Evolutionary conservation across 2,329 filamentous ascomycete genomes (phyloP), one percentile per base, ranked within the genome.

Genomic region (Alternaria gaisen): DNA sequence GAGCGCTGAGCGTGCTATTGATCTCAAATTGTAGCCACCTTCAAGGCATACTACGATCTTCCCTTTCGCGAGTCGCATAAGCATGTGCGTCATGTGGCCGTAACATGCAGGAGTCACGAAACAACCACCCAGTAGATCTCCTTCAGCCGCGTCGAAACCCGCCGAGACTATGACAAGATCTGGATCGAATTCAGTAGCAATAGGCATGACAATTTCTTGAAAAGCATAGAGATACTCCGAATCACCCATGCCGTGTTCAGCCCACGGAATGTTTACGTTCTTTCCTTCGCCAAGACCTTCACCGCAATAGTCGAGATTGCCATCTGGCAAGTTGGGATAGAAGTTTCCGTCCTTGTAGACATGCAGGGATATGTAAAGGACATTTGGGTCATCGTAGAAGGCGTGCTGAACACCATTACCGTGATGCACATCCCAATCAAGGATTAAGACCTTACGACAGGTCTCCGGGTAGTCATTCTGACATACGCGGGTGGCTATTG

Each of bases 71-170:
- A 99, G 84, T 2, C 92, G 93, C 94, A 97, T 98, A 48, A 99
- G 87, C 94, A 98, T 97, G 75, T 97, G 93, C 16, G 95, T 98
- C 95, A 99, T 98, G 75, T 99, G 94, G 14, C 94, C 92, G 76
- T 98, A 99, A 75, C 95, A 97, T 5, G 89, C 82, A 0, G 95
- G 95, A 1, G 93, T 91, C 5, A 99, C 95, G 73, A 93, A 94
- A 77, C 95, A 99, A 32, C 91, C 93, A 52, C 95, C 95, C 2
- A 99, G 86, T 73, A 95, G 90, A 77, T 99, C 95, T 12, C 95
- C 95, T 66, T 91, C 92, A 0, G 95, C 95, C 16, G 95, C 95
- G 77, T 99, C 95, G 70, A 99, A 99, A 0, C 95, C 95, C 42
- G 95, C 93, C 20, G 95, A 95, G 58, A 99, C 91, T 66, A 99